A percentile compares a stretch with the other conserved stretches of the same genome.
Evolutionary conservation across 2,329 filamentous ascomycete species (phyloP).

Genomic region (Aureobasidium sp.): DNA sequence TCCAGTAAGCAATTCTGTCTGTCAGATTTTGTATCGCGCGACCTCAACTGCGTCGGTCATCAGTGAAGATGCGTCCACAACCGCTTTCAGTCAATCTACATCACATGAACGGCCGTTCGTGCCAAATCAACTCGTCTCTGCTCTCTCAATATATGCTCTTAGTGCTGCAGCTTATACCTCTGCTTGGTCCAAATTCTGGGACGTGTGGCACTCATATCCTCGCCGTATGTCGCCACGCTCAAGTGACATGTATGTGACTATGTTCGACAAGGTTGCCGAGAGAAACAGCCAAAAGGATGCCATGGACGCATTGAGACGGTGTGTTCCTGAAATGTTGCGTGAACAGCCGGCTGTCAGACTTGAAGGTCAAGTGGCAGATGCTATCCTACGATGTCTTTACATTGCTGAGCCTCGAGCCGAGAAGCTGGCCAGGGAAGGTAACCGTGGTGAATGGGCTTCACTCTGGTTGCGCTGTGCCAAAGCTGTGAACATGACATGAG

Average conservation of each 20-base stretch:
- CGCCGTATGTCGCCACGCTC: slow-evolving; percentile 45
- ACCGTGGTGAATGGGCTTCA: slow-evolving; percentile 13
- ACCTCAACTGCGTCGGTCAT: not conserved
- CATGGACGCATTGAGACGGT: slow-evolving; percentile 45
- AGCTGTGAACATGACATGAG: not conserved
- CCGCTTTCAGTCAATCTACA: slow-evolving; percentile 1
- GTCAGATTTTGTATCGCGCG: slow-evolving; percentile 35
- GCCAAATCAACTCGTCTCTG: slow-evolving; percentile 37
- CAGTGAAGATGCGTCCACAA: not conserved
- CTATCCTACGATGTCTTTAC: slow-evolving; percentile 49
- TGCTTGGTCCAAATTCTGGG: slow-evolving; percentile 52
- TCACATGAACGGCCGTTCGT: slow-evolving; percentile 27
- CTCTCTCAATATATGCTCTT: slow-evolving; percentile 11
- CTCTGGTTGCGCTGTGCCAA: slow-evolving; percentile 7
- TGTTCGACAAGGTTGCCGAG: slow-evolving; percentile 46
- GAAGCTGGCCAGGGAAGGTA: slow-evolving; percentile 16
- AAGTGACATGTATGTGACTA: slow-evolving; percentile 47
- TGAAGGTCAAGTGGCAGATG: slow-evolving; percentile 38
- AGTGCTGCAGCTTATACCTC: not conserved
- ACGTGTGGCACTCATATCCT: slow-evolving; percentile 51
- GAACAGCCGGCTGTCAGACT: slow-evolving; percentile 48
- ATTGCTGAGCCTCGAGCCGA: slow-evolving; percentile 49
- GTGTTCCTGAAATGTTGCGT: slow-evolving; percentile 52
- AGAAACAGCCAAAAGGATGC: slow-evolving; percentile 36
- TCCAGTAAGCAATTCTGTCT: slow-evolving; percentile 41